Conservation (phyloP, 768 basidiomycete genomes). For the Mycena polygramma region DNA sequence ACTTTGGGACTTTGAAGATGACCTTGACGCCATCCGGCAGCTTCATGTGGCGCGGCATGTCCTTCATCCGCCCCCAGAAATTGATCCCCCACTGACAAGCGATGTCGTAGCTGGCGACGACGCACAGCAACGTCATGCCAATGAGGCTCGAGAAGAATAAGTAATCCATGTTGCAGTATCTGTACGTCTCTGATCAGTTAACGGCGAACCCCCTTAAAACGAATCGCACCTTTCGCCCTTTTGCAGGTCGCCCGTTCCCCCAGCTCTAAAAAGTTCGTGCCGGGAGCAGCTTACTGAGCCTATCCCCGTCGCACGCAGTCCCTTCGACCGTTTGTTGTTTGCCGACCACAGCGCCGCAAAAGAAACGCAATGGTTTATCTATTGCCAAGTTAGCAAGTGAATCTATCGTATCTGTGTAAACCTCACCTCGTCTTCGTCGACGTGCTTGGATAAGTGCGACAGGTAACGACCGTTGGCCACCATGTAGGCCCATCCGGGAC, state of each 20-base stretch:
- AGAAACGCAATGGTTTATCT: background rate
- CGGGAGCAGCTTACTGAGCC: too few species aligned
- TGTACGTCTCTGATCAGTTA: too few species aligned
- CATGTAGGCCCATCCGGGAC: background rate
- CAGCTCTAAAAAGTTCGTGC: background rate
- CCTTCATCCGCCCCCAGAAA: background rate
- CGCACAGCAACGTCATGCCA: background rate
- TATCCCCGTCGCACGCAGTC: too few species aligned
- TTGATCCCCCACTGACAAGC: too few species aligned
- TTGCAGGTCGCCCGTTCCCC: too few species aligned
- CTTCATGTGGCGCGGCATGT: background rate
- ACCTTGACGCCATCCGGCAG: background rate
- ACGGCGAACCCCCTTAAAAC: too few species aligned
- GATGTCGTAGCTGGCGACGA: background rate
- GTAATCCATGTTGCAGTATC: background rate
- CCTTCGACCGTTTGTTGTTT: too few species aligned
- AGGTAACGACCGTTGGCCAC: background rate
- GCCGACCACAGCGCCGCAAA: background rate
- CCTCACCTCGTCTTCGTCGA: conserved; percentile 2
- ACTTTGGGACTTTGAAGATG: background rate
- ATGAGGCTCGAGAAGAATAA: background rate
- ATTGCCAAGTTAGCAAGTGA: background rate
- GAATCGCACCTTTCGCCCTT: too few species aligned
- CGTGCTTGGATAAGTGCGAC: background rate
- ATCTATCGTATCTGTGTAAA: too few species aligned